Conservation (phyloP, 2,329 filamentous ascomycete genomes). For the Dactylellina sp. region DNA sequence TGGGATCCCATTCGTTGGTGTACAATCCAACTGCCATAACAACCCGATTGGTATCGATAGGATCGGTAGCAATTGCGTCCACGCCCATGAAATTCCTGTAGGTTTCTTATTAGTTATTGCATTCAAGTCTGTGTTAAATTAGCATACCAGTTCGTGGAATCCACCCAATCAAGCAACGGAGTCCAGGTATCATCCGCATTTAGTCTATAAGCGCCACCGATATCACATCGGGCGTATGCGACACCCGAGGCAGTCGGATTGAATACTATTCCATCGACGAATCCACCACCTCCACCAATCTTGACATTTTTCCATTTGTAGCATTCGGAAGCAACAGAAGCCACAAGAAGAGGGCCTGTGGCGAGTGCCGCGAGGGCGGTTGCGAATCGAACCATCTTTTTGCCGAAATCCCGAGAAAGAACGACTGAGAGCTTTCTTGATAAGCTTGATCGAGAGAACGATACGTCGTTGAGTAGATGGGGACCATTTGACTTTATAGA, state of each 20-base stretch:
- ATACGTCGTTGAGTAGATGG: not conserved
- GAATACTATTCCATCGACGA: constrained; percentile 70
- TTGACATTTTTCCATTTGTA: constrained; percentile 68
- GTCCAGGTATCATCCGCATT: constrained; percentile 71
- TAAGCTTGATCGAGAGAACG: not conserved
- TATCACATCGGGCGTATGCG: constrained; percentile 71
- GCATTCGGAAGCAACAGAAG: constrained; percentile 53
- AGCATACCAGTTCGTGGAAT: constrained; percentile 66
- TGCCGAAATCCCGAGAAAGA: not conserved
- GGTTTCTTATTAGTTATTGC: constrained; percentile 4
- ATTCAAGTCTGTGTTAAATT: not conserved
- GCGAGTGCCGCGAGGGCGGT: constrained; percentile 41
- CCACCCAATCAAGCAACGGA: constrained; percentile 67
- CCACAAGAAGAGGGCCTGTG: constrained; percentile 36
- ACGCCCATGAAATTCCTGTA: constrained; percentile 70
- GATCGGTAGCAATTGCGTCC: constrained; percentile 71
- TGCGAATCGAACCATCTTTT: constrained; percentile 50
- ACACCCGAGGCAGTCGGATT: constrained; percentile 67
- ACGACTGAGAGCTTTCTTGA: not conserved
- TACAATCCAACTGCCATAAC: constrained; percentile 71
- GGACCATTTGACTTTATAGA: constrained; percentile 9
- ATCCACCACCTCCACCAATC: constrained; percentile 71
- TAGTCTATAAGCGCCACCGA: constrained; percentile 71
- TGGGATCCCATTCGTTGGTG: constrained; percentile 72
- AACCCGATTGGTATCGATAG: constrained; percentile 68